Conservation (phyloP, 345 rosid genomes). For the Orychophragmus violaceus region DNA sequence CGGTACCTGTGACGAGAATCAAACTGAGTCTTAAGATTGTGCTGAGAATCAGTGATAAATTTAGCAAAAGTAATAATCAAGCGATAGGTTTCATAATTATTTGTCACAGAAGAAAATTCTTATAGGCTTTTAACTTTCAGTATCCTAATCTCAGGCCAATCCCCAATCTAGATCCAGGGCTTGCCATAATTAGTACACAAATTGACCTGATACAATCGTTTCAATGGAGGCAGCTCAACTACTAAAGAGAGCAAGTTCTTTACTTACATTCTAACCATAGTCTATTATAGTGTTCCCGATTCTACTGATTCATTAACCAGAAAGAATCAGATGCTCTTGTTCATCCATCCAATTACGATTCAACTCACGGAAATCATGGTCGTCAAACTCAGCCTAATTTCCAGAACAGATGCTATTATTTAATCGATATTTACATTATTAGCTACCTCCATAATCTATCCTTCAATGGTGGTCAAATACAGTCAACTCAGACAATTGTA, state of each 20-base stretch:
- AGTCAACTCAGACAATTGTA: neutral
- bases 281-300: too few relatives aligned
- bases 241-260: neutral
- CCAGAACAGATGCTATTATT: neutral
- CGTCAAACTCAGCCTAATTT: neutral
- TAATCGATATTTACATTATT: slow-evolving; percentile 10
- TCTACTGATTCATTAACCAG: neutral
- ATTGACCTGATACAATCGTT: neutral
- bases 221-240: neutral
- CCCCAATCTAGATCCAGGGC: neutral
- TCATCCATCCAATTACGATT: neutral
- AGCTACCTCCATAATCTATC: neutral
- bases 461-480: slow-evolving; percentile 15
- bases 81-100: neutral
- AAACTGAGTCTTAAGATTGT: neutral
- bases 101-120: neutral
- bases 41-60: neutral
- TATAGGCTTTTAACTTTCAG: neutral
- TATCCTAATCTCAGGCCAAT: neutral
- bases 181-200: too few relatives aligned
- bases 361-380: slow-evolving; percentile 7
- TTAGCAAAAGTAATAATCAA: neutral
- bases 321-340: neutral
- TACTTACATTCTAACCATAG: too few relatives aligned
- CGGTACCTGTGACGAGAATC: slow-evolving; percentile 41